Base-by-base conservation (phyloP, 108 stramenopile species). In the Halocafeteria seosinensis region DNA sequence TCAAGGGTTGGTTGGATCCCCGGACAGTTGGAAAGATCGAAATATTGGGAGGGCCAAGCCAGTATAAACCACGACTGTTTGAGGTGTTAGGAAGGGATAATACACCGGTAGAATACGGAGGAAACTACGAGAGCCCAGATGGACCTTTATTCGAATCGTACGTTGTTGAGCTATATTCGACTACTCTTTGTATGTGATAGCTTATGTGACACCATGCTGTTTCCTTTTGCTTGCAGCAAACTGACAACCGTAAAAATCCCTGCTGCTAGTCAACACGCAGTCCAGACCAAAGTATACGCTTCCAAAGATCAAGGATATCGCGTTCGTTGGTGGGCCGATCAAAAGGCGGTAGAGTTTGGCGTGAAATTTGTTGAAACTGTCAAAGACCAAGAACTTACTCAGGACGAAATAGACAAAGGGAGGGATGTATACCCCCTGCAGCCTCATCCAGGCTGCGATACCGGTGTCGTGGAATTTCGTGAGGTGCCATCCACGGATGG, bases 1-100 rank as follows among this genome's bases (percentile, higher is more conserved):
- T 72, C 35, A 55, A 59, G 47, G 61, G 34, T 27, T 72, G 51
- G 21, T 21, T 72, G 0, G 71, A 72, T 53, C 66, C 66, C 9
- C 66, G 66, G 28, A 72, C 71, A 11, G 61, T 33, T 5, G 12
- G 17, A 37, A 72, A 72, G 50, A 62, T 67, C 34, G 26, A 61
- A 32, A n/a, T 72, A 9, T 27, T 1, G 23, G 60, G 61, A 21
- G 32, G 42, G 26, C 23, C 6, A 27, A 17, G 34, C 2, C 13
- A 59, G 13, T 59, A 59, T 35, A 6, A 59, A 11, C 21, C 34
- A 35, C 17, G 5, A 11, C 57, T 59, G 21, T 27, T 28, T 11
- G 57, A 59, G 57, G 34, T 24, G 13, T 5, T 59, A 35, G 57
- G 57, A 17, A 35, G 57, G 21, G 27, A 59, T 12, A 59, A 59